phyloP scores from a whole-genome alignment of 2,329 filamentous ascomycete species.

The Ceratocystiopsis minuta region DNA sequence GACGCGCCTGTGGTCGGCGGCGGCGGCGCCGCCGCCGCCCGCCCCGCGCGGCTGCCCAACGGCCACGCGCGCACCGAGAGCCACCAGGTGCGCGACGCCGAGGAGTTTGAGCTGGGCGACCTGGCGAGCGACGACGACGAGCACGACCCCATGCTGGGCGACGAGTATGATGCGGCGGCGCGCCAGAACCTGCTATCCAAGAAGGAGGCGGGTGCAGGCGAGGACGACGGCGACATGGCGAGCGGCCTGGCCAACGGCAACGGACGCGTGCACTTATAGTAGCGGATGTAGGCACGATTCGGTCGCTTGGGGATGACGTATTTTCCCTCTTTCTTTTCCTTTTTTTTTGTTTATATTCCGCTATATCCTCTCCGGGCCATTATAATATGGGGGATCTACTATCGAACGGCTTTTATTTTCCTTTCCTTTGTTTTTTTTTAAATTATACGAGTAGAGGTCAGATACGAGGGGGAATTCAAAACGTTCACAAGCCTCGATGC shows the following conservation, averaged over 20 bases:
- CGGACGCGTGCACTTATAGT: constrained; percentile 2
- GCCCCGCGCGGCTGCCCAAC: constrained; percentile 10
- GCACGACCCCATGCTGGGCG: constrained; percentile 12
- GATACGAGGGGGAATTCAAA: no score
- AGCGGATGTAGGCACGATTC: neutral
- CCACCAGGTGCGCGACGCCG: constrained; percentile 53
- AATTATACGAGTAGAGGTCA: no score
- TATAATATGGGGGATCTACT: no score
- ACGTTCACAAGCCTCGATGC: no score
- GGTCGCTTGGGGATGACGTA: no score
- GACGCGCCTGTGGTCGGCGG: no score
- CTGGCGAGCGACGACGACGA: constrained; percentile 83
- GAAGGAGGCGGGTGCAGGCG: constrained; percentile 13
- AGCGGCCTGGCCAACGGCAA: constrained; percentile 9
- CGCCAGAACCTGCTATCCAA: constrained; percentile 20
- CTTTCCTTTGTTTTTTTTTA: no score
- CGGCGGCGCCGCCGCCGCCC: no score
- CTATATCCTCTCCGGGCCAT: no score
- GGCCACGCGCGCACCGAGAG: constrained; percentile 26
- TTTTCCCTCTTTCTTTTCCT: neutral
- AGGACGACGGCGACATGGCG: constrained; percentile 4
- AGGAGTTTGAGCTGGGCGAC: constrained; percentile 87
- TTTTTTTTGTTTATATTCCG: no score
- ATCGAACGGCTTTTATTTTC: no score
- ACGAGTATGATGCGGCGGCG: constrained; percentile 23